Evolutionary conservation across 805 yeast species (phyloP).

Genomic region (Saccharomycopsis javanensis): DNA sequence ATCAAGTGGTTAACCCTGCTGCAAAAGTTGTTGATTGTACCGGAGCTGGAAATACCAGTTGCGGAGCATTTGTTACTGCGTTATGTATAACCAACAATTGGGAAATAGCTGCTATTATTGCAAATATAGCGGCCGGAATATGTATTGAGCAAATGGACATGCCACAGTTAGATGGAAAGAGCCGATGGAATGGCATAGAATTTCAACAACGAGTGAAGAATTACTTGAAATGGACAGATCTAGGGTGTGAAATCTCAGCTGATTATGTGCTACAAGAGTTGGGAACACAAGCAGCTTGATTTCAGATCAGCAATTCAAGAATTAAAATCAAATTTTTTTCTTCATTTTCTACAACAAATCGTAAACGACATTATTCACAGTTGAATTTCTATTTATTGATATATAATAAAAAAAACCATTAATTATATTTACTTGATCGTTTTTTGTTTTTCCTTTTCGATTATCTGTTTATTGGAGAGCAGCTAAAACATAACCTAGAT

Average conservation of each 20-base stretch:
- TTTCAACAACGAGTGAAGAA: constrained; percentile 35
- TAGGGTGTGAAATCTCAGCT: neutral
- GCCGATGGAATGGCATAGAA: constrained; percentile 51
- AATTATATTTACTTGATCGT: neutral
- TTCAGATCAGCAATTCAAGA: too few relatives aligned
- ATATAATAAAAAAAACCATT: neutral
- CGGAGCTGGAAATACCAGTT: constrained; percentile 88
- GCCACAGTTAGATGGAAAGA: constrained; percentile 35
- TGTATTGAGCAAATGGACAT: constrained; percentile 76
- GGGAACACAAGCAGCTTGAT: neutral
- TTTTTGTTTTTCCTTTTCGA: neutral
- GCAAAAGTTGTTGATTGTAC: constrained; percentile 73
- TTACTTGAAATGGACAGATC: constrained; percentile 27
- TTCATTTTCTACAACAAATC: neutral
- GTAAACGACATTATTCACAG: neutral
- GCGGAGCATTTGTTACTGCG: constrained; percentile 70
- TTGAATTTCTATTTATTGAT: neutral
- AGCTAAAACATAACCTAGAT: too few relatives aligned
- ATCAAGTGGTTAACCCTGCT: constrained; percentile 38
- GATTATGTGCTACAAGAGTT: neutral
- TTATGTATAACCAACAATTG: constrained; percentile 41
- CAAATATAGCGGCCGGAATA: constrained; percentile 69
- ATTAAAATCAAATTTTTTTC: too few relatives aligned
- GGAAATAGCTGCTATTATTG: constrained; percentile 51
- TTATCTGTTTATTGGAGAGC: too few relatives aligned